A percentile compares a stretch with the other conserved stretches of the same genome.
Evolutionary conservation across 768 basidiomycete genomes (phyloP).

Genomic region (Zangia roseola): DNA sequence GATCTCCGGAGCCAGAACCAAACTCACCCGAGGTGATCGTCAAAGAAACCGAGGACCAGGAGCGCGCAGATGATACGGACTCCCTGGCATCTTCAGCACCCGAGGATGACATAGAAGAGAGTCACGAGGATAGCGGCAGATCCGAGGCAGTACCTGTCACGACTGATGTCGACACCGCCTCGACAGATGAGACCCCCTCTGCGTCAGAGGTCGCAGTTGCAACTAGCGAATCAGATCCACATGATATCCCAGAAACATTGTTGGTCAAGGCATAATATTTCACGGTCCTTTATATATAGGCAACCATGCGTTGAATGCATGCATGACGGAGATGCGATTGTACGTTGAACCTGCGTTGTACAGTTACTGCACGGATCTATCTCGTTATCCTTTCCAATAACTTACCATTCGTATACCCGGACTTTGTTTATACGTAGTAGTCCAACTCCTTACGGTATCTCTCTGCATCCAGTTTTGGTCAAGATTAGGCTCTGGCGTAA

Average conservation of each 20-base stretch:
- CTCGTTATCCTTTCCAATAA: slow-evolving; percentile 11
- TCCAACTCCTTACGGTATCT: background rate
- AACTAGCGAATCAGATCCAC: slow-evolving; percentile 2
- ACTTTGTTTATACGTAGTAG: slow-evolving; percentile 21
- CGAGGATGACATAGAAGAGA: slow-evolving; percentile 5
- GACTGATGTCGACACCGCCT: background rate
- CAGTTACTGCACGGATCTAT: slow-evolving; percentile 3
- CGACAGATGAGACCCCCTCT: slow-evolving; percentile 5
- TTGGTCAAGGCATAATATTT: slow-evolving; percentile 18
- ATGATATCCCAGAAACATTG: slow-evolving; percentile 16
- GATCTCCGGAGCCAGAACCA: slow-evolving; percentile 17
- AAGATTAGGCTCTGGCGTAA: too few relatives aligned
- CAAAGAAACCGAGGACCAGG: slow-evolving; percentile 16
- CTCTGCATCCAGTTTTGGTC: too few relatives aligned
- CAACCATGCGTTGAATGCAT: background rate
- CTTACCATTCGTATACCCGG: slow-evolving; percentile 22
- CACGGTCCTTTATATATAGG: slow-evolving; percentile 29
- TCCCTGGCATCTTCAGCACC: slow-evolving; percentile 26
- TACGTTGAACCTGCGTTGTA: slow-evolving; percentile 5
- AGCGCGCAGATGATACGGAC: slow-evolving; percentile 11
- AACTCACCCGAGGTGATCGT: slow-evolving; percentile 7
- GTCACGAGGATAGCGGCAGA: background rate
- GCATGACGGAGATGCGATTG: background rate
- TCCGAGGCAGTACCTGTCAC: slow-evolving; percentile 4
- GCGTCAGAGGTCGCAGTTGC: slow-evolving; percentile 2